Conservation (phyloP, 805 yeast genomes). For the Spathaspora arborariae region DNA sequence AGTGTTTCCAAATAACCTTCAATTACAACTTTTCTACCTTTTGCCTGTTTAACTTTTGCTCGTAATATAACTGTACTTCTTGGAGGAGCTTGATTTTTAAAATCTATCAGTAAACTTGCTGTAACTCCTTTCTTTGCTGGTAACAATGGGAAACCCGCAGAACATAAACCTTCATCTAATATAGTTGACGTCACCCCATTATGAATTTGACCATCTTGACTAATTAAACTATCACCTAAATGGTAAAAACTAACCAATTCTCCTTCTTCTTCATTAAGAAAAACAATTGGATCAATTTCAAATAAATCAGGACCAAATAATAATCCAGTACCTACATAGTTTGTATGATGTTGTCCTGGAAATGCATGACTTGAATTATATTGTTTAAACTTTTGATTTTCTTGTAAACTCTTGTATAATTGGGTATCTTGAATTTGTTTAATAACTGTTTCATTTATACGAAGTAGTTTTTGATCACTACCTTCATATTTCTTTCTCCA, state of each 20-base stretch:
- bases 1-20: slow-evolving; percentile 61
- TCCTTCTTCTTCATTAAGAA: slow-evolving; percentile 46
- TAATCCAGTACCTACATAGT: slow-evolving; percentile 71
- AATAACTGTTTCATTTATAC: slow-evolving; percentile 18
- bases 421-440: slow-evolving; percentile 15
- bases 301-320: slow-evolving; percentile 63
- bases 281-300: slow-evolving; percentile 74
- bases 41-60: slow-evolving; percentile 60
- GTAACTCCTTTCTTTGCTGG: slow-evolving; percentile 89
- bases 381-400: slow-evolving; percentile 11
- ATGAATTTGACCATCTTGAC: slow-evolving; percentile 72
- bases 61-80: slow-evolving; percentile 60
- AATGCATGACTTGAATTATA: slow-evolving; percentile 22
- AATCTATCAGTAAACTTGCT: slow-evolving; percentile 66
- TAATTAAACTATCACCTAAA: slow-evolving; percentile 61
- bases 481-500: slow-evolving; percentile 17
- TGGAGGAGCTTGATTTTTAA: slow-evolving; percentile 59
- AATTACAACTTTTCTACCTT: slow-evolving; percentile 82
- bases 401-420: slow-evolving; percentile 16
- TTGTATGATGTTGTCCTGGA: slow-evolving; percentile 55
- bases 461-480: slow-evolving; percentile 11
- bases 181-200: slow-evolving; percentile 78
- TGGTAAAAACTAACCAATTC: slow-evolving; percentile 65
- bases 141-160: slow-evolving; percentile 77
- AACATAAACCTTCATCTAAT: slow-evolving; percentile 80